Evolutionary conservation across 73 alveolate species (phyloP).

Genomic region (Tetrahymena malaccensis): DNA sequence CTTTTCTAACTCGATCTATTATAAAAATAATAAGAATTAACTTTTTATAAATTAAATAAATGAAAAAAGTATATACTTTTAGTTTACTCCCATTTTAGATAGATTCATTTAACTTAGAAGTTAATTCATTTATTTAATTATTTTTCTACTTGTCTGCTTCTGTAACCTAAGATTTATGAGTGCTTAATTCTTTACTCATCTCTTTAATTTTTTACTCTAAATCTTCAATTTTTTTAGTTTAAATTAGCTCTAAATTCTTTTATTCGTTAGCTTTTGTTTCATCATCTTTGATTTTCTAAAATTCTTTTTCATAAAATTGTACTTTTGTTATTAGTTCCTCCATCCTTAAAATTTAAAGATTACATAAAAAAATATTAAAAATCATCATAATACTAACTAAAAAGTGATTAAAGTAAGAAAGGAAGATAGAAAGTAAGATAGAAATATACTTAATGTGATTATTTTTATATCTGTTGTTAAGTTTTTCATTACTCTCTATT

Average conservation of each 20-base stretch:
- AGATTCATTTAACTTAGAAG: not conserved
- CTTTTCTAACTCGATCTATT: not conserved
- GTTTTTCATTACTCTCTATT: not conserved
- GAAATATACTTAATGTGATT: not conserved
- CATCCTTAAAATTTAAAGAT: not conserved
- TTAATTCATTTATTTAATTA: not conserved
- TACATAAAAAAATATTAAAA: not conserved
- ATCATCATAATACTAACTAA: not conserved
- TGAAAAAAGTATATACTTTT: not conserved
- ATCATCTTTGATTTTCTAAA: not conserved
- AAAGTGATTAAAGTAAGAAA: not conserved
- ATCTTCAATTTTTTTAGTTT: not conserved
- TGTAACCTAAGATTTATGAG: not conserved
- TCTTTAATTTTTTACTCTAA: not conserved
- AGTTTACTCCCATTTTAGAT: not conserved
- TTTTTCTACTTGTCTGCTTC: not conserved
- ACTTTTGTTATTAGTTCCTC: not conserved
- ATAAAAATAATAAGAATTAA: not conserved
- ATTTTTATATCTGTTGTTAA: not conserved
- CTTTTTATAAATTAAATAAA: not conserved
- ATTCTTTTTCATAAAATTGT: not conserved
- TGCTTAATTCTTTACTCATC: not conserved
- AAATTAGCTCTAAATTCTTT: not conserved
- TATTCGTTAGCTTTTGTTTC: not conserved
- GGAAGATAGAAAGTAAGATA: not conserved